Evolutionary conservation across 73 alveolate genomes (phyloP).

Genomic region (Halteria grandinella): DNA sequence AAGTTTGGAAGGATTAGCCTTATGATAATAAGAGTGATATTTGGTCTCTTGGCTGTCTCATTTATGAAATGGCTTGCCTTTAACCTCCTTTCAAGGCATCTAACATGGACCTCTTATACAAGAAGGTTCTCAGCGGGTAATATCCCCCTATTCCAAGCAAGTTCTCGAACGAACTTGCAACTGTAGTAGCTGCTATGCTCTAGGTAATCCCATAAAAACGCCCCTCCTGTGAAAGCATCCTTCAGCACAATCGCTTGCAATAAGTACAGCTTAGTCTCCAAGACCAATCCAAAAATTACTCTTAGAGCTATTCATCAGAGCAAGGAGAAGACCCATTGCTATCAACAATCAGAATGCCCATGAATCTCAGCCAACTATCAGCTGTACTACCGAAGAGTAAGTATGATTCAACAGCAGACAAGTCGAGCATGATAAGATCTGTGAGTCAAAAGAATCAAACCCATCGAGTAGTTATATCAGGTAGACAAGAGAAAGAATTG

Average conservation of each 20-base stretch:
- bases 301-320: not conserved
- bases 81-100: slow-evolving; percentile 94
- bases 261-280: not conserved
- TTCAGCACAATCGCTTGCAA: slow-evolving; percentile 8
- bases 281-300: slow-evolving; percentile 23
- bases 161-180: slow-evolving; percentile 81
- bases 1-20: slow-evolving; percentile 97
- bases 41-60: slow-evolving; percentile 96
- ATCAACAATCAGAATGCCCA: slow-evolving; percentile 21
- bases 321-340: slow-evolving; percentile 10
- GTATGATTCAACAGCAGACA: no score
- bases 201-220: slow-evolving; percentile 85
- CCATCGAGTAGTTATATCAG: no score
- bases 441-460: no score
- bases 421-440: no score
- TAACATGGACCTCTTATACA: slow-evolving; percentile 84
- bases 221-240: slow-evolving; percentile 77
- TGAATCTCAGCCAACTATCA: slow-evolving; percentile 8
- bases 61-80: slow-evolving; percentile 92
- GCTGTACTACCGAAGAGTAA: slow-evolving; percentile 28
- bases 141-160: slow-evolving; percentile 83
- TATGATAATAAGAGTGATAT: slow-evolving; percentile 94
- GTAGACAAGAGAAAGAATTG: no score
- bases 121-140: slow-evolving; percentile 88
- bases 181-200: slow-evolving; percentile 74